Conservation (phyloP, 768 basidiomycete genomes). For the Suillus brevipes region DNA sequence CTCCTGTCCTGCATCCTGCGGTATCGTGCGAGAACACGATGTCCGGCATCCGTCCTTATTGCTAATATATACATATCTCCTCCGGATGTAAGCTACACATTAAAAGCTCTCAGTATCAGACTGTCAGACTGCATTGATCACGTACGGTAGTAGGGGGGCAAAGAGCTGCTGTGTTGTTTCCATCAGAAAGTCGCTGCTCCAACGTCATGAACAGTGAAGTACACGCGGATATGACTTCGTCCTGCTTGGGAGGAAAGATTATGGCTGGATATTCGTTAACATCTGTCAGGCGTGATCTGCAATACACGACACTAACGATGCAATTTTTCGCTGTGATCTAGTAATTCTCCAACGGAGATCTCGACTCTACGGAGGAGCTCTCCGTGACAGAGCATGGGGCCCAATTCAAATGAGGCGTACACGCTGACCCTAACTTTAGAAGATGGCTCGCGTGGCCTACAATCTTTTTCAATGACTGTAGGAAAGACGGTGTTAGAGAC, state of each 20-base stretch:
- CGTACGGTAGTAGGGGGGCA: neutral
- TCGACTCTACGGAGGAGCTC: conserved; percentile 7
- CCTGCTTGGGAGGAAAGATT: neutral
- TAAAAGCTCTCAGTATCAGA: neutral
- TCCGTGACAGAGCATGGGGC: conserved; percentile 9
- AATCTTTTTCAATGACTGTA: neutral
- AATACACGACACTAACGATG: neutral
- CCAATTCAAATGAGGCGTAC: conserved; percentile 13
- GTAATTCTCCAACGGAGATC: neutral
- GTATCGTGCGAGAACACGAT: neutral
- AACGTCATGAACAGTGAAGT: neutral
- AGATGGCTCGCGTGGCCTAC: neutral
- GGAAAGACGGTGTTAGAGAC: neutral
- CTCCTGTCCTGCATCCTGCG: neutral
- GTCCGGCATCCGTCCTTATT: neutral
- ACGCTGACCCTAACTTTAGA: neutral
- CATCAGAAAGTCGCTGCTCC: neutral
- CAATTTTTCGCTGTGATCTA: neutral
- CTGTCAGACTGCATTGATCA: neutral
- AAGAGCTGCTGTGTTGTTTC: neutral
- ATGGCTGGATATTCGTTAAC: neutral
- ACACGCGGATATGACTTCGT: neutral
- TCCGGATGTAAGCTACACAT: neutral
- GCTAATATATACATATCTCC: neutral
- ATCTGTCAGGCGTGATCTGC: no score